phyloP scores from a whole-genome alignment of 2,329 filamentous ascomycete genomes.

The Botrytis tulipae region DNA sequence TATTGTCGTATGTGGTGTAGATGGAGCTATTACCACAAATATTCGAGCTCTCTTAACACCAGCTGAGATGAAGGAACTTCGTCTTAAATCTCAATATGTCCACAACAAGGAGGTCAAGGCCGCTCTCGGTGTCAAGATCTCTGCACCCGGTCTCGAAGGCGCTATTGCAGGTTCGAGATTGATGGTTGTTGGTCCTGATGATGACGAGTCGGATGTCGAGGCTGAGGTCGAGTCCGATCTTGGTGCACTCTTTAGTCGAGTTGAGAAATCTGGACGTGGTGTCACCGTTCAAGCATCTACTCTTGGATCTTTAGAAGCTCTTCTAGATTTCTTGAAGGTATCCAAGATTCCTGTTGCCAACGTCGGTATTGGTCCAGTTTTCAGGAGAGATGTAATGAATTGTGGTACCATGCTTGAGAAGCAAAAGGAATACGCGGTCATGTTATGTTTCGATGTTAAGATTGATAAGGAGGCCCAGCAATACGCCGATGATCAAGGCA shows the following conservation, averaged over 20 bases:
- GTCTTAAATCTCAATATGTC: slow-evolving; percentile 93
- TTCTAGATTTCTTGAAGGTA: slow-evolving; percentile 92
- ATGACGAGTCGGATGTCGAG: slow-evolving; percentile 94
- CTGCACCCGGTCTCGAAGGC: slow-evolving; percentile 89
- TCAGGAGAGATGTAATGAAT: slow-evolving; percentile 97
- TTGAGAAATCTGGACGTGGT: slow-evolving; percentile 88
- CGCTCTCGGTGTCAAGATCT: slow-evolving; percentile 97
- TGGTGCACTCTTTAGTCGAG: slow-evolving; percentile 83
- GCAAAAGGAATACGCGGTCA: slow-evolving; percentile 90
- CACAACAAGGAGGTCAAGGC: slow-evolving; percentile 99
- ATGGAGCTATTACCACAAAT: slow-evolving; percentile 91
- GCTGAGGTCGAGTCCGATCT: slow-evolving; percentile 97
- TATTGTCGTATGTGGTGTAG: slow-evolving; percentile 93
- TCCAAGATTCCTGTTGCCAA: slow-evolving; percentile 98
- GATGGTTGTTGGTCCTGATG: slow-evolving; percentile 88
- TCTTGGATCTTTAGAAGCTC: slow-evolving; percentile 90
- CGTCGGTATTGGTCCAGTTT: slow-evolving; percentile 95
- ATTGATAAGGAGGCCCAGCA: slow-evolving; percentile 92
- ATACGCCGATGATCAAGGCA: slow-evolving; percentile 89
- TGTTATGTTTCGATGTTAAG: slow-evolving; percentile 99
- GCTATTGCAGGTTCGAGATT: slow-evolving; percentile 95
- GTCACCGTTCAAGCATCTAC: slow-evolving; percentile 97
- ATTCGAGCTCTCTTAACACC: slow-evolving; percentile 93
- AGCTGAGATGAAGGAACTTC: slow-evolving; percentile 86
- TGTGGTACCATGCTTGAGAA: slow-evolving; percentile 96